Conservation (phyloP, 305 asterid species). For the Fraxinus platypoda region DNA sequence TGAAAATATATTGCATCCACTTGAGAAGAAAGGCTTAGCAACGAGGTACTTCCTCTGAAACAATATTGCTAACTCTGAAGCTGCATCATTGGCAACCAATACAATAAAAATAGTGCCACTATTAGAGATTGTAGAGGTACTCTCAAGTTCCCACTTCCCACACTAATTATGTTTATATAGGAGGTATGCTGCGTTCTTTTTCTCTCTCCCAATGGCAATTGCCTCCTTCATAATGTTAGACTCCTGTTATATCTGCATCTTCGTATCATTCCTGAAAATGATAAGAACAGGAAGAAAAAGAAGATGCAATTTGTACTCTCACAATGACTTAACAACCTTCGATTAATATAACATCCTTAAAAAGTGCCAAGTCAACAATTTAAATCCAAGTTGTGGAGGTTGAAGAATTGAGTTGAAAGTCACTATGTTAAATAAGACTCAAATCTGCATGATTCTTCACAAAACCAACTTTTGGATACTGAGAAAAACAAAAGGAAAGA, state of each 20-base stretch:
- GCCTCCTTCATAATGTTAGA: neutral
- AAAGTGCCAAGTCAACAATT: neutral
- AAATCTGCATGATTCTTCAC: neutral
- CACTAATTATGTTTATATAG: neutral
- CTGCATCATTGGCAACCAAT: neutral
- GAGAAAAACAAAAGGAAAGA: constrained; percentile 7
- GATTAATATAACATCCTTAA: neutral
- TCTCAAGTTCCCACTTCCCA: neutral
- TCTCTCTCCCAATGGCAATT: constrained; percentile 4
- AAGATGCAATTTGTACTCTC: neutral
- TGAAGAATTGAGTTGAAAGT: neutral
- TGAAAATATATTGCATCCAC: constrained; percentile 12
- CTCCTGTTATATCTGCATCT: neutral
- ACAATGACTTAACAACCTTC: neutral
- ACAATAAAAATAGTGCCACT: neutral
- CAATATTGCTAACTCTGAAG: neutral
- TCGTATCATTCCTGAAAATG: neutral
- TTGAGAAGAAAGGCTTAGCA: constrained; percentile 19
- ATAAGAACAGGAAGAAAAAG: neutral
- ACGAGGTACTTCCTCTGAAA: constrained; percentile 13
- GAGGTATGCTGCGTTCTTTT: neutral
- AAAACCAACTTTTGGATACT: neutral
- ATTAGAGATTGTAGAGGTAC: neutral
- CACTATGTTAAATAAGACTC: neutral
- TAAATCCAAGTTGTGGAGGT: neutral